Evolutionary conservation across 2,329 filamentous ascomycete species (phyloP).

Genomic region (Aspergillus felis): DNA sequence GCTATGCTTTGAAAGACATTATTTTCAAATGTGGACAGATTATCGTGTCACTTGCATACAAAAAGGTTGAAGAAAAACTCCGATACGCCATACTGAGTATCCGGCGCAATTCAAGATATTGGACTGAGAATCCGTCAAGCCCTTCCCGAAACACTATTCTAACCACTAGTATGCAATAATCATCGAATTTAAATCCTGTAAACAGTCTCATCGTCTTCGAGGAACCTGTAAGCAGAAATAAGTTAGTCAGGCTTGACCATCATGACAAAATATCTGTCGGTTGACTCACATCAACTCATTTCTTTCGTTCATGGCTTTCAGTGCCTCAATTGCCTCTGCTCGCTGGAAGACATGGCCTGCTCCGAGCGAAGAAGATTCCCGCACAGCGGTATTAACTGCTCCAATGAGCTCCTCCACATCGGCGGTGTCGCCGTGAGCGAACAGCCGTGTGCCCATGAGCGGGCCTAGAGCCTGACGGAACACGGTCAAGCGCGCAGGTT

Average conservation of each 20-base stretch:
- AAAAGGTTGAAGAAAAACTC: slow-evolving; percentile 1
- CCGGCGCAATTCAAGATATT: neutral
- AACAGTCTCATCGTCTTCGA: slow-evolving; percentile 57
- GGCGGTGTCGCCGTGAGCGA: slow-evolving; percentile 74
- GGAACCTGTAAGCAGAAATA: slow-evolving; percentile 32
- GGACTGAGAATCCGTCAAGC: neutral
- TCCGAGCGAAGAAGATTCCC: slow-evolving; percentile 40
- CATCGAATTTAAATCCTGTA: slow-evolving; percentile 59
- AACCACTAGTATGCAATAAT: slow-evolving; percentile 1
- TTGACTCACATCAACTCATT: slow-evolving; percentile 87
- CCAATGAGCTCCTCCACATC: slow-evolving; percentile 69
- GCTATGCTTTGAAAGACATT: neutral
- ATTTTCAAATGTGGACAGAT: neutral
- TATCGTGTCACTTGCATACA: slow-evolving; percentile 4
- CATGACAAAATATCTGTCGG: neutral
- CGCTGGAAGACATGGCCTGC: slow-evolving; percentile 60
- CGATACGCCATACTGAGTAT: slow-evolving; percentile 3
- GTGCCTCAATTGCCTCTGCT: slow-evolving; percentile 69
- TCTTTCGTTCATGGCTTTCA: slow-evolving; percentile 72
- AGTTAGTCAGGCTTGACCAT: slow-evolving; percentile 9
- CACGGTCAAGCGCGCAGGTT: slow-evolving; percentile 59
- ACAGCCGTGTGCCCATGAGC: slow-evolving; percentile 76
- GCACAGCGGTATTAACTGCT: slow-evolving; percentile 72
- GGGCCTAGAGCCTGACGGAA: slow-evolving; percentile 83
- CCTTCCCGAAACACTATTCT: neutral